phyloP scores from a whole-genome alignment of 140 eudicot species.

The Anethum foeniculum region DNA sequence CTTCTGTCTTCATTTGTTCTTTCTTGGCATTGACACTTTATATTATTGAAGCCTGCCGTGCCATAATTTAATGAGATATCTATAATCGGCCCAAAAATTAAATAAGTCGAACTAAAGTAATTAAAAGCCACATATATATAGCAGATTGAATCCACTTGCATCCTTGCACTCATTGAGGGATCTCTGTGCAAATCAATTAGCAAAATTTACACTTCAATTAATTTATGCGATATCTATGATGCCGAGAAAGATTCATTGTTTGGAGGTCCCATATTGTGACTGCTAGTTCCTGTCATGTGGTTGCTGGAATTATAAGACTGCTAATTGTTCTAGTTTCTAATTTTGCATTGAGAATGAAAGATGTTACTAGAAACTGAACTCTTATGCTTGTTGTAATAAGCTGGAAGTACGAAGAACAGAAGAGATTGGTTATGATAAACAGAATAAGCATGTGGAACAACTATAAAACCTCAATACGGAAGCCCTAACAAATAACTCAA shows the following conservation, averaged over 20 bases:
- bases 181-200: background rate
- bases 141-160: background rate
- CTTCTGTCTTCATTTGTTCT: background rate
- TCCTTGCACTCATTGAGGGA: background rate
- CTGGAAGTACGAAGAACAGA: background rate
- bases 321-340: background rate
- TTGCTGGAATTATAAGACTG: background rate
- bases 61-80: background rate
- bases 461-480: background rate
- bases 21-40: background rate
- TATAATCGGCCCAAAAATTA: background rate
- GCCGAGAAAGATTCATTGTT: background rate
- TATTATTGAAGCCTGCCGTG: background rate
- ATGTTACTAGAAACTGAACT: background rate
- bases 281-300: background rate
- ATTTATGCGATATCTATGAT: background rate
- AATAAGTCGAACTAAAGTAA: background rate
- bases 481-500: background rate
- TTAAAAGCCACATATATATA: background rate
- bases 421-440: background rate
- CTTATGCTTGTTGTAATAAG: background rate
- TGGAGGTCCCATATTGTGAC: background rate
- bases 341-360: background rate
- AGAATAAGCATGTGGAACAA: background rate
- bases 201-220: background rate